These are phyloP conservation scores for Phaeoacremonium minimum DNA, from an alignment of 2,329 filamentous ascomycete species.

Conservation along the genomic window DNA sequence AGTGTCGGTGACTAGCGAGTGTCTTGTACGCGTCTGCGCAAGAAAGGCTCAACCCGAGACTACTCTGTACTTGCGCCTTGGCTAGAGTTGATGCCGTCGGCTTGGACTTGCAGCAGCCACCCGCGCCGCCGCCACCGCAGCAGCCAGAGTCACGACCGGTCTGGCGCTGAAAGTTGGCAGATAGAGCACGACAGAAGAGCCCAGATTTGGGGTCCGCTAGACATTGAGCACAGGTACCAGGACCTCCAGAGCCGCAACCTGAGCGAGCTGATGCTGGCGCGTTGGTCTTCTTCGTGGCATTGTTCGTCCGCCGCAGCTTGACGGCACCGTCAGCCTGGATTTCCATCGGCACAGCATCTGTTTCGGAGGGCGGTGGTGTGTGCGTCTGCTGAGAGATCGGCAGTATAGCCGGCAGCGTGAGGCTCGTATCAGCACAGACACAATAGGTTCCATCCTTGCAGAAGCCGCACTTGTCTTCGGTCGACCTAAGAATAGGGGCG, in stretches of 20 bases:
- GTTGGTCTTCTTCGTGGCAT: constrained; percentile 24
- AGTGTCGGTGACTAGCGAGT: constrained; percentile 71
- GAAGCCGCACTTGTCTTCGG: constrained; percentile 73
- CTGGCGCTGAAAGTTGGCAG: constrained; percentile 55
- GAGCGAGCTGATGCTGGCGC: constrained; percentile 15
- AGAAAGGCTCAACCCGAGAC: constrained; percentile 55
- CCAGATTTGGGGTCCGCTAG: constrained; percentile 73
- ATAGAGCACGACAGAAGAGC: constrained; percentile 77
- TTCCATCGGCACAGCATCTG: constrained; percentile 55
- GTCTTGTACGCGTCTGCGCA: constrained; percentile 79
- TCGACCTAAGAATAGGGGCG: too few species aligned
- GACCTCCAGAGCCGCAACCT: constrained; percentile 62
- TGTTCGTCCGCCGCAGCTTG: constrained; percentile 47
- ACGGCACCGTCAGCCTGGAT: constrained; percentile 56
- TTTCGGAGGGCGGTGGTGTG: constrained; percentile 58
- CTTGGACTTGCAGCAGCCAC: constrained; percentile 59
- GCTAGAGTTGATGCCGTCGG: constrained; percentile 16
- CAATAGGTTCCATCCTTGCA: constrained; percentile 80
- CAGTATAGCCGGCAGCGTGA: constrained; percentile 30
- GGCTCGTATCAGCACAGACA: constrained; percentile 62
- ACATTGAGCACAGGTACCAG: constrained; percentile 77
- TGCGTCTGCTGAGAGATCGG: constrained; percentile 44
- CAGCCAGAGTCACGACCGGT: constrained; percentile 35
- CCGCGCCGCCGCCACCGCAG: constrained; percentile 54
- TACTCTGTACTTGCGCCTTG: constrained; percentile 11